Evolutionary conservation across 73 alveolate species (phyloP).

Genomic region (Tetrahymena malaccensis): DNA sequence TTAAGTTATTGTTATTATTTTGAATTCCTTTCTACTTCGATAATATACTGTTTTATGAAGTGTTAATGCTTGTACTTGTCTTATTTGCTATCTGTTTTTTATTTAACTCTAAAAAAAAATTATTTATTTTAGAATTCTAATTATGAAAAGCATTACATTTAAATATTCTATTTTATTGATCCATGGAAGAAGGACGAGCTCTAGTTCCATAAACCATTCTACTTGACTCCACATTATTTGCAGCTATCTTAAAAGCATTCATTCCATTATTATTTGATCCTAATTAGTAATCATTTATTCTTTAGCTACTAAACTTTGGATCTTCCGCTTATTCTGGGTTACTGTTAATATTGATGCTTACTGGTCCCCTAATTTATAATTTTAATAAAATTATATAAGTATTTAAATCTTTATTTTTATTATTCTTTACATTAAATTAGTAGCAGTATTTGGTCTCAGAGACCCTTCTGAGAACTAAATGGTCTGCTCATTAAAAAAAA

Average conservation of each 20-base stretch:
- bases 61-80: neutral
- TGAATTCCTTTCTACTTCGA: neutral
- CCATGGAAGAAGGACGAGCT: neutral
- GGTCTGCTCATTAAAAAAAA: neutral
- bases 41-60: neutral
- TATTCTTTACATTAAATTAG: neutral
- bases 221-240: neutral
- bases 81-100: neutral
- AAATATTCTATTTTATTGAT: neutral
- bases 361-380: neutral
- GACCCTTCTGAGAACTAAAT: neutral
- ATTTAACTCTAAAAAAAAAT: neutral
- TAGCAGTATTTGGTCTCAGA: conserved; percentile 1
- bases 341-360: neutral
- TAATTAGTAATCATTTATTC: neutral
- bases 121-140: neutral
- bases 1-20: neutral
- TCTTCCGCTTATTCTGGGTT: neutral
- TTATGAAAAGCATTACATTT: neutral
- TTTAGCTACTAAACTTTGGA: neutral
- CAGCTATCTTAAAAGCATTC: neutral
- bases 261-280: neutral
- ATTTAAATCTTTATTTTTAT: neutral
- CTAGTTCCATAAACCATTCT: neutral
- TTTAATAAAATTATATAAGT: neutral